phyloP scores from a whole-genome alignment of 768 basidiomycete species.

The Stropharia rugosoannulata region DNA sequence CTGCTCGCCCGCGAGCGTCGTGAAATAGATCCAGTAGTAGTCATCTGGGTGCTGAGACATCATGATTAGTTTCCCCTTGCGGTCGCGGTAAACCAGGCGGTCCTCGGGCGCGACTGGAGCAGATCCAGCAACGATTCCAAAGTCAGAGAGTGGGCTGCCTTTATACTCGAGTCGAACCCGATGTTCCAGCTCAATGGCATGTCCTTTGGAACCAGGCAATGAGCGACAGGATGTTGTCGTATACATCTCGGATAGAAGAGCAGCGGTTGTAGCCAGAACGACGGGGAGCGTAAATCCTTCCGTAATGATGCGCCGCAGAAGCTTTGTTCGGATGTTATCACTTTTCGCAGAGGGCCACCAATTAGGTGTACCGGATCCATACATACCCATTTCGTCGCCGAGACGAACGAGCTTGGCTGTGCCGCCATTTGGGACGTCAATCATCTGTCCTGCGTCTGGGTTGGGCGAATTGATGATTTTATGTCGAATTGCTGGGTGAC shows the following conservation, averaged over 20 bases:
- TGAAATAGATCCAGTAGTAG: conserved; percentile 52
- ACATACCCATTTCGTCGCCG: conserved; percentile 16
- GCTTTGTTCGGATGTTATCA: conserved; percentile 23
- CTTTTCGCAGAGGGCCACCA: conserved; percentile 35
- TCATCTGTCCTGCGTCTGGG: conserved; percentile 10
- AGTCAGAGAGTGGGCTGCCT: conserved; percentile 40
- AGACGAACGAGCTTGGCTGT: conserved; percentile 26
- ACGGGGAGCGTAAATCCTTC: conserved; percentile 35
- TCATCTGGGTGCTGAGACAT: conserved; percentile 41
- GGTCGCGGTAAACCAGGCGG: conserved; percentile 15
- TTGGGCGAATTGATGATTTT: conserved; percentile 26
- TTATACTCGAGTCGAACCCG: conserved; percentile 35
- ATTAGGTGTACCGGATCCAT: neutral
- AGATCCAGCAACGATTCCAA: conserved; percentile 39
- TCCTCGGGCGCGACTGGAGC: conserved; percentile 33
- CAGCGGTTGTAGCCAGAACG: conserved; percentile 28
- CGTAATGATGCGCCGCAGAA: conserved; percentile 27
- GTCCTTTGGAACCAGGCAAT: neutral
- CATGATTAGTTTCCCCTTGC: conserved; percentile 18
- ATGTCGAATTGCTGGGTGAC: conserved; percentile 24
- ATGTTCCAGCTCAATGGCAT: neutral
- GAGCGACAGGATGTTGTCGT: conserved; percentile 22
- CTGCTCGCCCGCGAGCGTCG: conserved; percentile 36
- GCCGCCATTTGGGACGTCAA: conserved; percentile 23
- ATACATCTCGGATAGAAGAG: conserved; percentile 39